A percentile compares a stretch with the other conserved stretches of the same genome.
phyloP scores from a whole-genome alignment of 345 rosid genomes.

The Anastatica hierochuntica region DNA sequence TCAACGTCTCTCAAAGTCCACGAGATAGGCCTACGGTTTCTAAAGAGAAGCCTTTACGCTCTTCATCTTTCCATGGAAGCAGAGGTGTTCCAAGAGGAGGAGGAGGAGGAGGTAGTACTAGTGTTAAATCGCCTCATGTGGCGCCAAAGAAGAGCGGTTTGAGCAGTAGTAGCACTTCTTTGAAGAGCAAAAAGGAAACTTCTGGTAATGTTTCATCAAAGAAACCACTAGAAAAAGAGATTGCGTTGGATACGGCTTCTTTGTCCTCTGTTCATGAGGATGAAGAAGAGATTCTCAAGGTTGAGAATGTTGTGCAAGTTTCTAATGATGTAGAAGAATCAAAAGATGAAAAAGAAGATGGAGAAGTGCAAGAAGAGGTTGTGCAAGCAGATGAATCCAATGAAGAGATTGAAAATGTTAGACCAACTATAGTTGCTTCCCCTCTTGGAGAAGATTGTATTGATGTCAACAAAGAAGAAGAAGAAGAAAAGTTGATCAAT shows the following conservation, averaged over 20 bases:
- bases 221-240: slow-evolving; percentile 17
- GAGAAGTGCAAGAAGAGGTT: slow-evolving; percentile 13
- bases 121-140: slow-evolving; percentile 23
- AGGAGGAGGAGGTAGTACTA: slow-evolving; percentile 12
- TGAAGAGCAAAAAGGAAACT: slow-evolving; percentile 11
- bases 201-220: not conserved
- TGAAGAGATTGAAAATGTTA: slow-evolving; percentile 18
- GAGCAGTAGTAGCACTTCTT: slow-evolving; percentile 9
- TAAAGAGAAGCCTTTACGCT: slow-evolving; percentile 29
- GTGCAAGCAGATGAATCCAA: slow-evolving; percentile 7
- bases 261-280: slow-evolving; percentile 15
- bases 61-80: slow-evolving; percentile 33
- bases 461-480: not conserved
- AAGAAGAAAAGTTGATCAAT: not conserved
- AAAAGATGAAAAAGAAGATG: slow-evolving; percentile 16
- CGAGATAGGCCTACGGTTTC: slow-evolving; percentile 26
- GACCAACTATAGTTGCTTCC: slow-evolving; percentile 2
- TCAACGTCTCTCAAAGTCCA: slow-evolving; percentile 30
- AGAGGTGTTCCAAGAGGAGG: slow-evolving; percentile 25
- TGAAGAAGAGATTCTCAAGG: slow-evolving; percentile 28
- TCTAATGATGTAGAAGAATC: slow-evolving; percentile 4
- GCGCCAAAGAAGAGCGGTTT: slow-evolving; percentile 20
- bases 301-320: slow-evolving; percentile 8
- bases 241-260: slow-evolving; percentile 9
- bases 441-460: slow-evolving; percentile 15